Base-by-base conservation (phyloP, 768 basidiomycete genomes). In the Rhodosporidiobolus sp. region DNA sequence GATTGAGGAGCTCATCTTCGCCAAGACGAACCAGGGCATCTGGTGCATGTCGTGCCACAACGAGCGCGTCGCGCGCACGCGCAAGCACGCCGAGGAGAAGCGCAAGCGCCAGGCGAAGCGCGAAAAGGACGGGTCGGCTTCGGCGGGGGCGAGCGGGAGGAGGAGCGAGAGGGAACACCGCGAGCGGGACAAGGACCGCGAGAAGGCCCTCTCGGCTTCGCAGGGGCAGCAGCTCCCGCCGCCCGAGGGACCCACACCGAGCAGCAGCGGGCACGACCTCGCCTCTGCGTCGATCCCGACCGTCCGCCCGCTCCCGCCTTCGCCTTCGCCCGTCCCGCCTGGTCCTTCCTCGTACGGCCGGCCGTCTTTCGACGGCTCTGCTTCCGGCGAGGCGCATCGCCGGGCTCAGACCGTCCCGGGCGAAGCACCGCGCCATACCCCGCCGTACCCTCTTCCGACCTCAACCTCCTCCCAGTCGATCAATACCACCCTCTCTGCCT, bases 1-100 rank as follows among this genome's bases (percentile, higher is more conserved):
- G 68, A 99, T 99, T 74, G 94, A 98, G 82, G 96, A 99, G 81
- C 87, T 98, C 63, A 93, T 98, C 67, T 99, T 97, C 75, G 96
- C 96, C 69, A 98, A 98, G 84, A 98, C 96, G 1, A 91, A 88
- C 71, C 92, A 96, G 78, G 96, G 96, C 65, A 97, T 98, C 67
- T 99, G 96, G 83, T 83, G 65, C 74, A 98, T 95, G 96, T 86
- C 88, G 60, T 99, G 96, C 78, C 96, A 99, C 80, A 97, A 93
- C 81, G 92, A 97, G 70, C 90, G 96, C 72, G 96, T 98, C 83
- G 92, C 92, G 48, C 88, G 91, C 77, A 94, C 93, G 74, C 83
- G 93, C 76, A 88, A 90, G 70, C 92, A 97, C 80, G 89, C 90
- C 4, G 94, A 97, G 82, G 81, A 80, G 28, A 91, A 90, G 81